Evolutionary conservation across 2,329 filamentous ascomycete genomes (phyloP).

Genomic region (Metarhizium brunneum): DNA sequence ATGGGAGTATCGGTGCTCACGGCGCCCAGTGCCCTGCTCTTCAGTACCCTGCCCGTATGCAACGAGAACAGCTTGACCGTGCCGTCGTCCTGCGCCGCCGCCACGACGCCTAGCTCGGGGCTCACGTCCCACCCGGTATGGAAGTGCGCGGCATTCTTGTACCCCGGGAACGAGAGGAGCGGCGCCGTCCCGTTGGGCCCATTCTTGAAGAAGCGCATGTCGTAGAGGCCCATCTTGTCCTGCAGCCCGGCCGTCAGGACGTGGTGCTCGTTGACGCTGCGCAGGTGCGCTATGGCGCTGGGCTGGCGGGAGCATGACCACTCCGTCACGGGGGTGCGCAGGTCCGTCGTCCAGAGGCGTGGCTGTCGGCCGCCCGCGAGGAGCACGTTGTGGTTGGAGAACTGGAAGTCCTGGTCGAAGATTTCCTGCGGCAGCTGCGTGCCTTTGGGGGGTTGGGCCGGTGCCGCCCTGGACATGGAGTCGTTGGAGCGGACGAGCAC

Average conservation of each 20-base stretch:
- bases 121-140: conserved; percentile 44
- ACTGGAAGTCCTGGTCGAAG: conserved; percentile 40
- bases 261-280: conserved; percentile 37
- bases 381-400: conserved; percentile 32
- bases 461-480: conserved; percentile 24
- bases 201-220: conserved; percentile 35
- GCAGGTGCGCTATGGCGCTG: conserved; percentile 39
- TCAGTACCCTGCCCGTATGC: conserved; percentile 31
- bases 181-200: conserved; percentile 21
- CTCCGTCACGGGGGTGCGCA: conserved; percentile 26
- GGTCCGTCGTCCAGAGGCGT: conserved; percentile 35
- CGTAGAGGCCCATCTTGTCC: conserved; percentile 44
- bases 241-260: conserved; percentile 43
- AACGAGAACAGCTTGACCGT: conserved; percentile 41
- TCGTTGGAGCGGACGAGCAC: conserved; percentile 24
- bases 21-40: conserved; percentile 14
- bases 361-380: conserved; percentile 43
- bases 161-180: conserved; percentile 38
- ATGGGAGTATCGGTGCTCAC: conserved; percentile 23
- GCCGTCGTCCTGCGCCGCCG: conserved; percentile 43
- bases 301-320: conserved; percentile 25
- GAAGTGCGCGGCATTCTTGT: conserved; percentile 39
- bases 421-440: conserved; percentile 24
- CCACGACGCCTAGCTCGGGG: conserved; percentile 36
- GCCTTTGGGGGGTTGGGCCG: conserved; percentile 11